These are phyloP conservation scores for Sideroxylon spinosum DNA, from an alignment of 179 eudicot species.

Conservation along the genomic window DNA sequence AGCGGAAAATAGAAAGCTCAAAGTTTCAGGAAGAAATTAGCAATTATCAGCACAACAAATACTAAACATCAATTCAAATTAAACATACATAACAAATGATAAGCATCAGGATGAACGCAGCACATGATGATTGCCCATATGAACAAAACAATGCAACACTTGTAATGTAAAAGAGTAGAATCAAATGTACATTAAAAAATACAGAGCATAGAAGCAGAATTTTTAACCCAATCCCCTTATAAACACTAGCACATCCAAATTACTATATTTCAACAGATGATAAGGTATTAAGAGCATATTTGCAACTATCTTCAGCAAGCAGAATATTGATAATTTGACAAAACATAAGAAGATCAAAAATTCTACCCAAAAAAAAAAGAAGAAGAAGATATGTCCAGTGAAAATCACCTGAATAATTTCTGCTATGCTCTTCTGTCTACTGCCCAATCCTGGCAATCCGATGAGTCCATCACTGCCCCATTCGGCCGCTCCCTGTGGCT, in stretches of 20 bases:
- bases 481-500: constrained; percentile 38
- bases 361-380: not conserved
- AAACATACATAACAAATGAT: not conserved
- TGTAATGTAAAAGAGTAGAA: not conserved
- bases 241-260: not conserved
- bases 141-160: constrained; percentile 3
- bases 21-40: constrained; percentile 4
- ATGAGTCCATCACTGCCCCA: constrained; percentile 83
- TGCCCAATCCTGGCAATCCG: constrained; percentile 69
- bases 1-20: not conserved
- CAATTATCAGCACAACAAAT: not conserved
- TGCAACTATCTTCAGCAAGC: not conserved
- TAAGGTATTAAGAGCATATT: not conserved
- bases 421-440: constrained; percentile 66
- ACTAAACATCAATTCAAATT: not conserved
- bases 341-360: not conserved
- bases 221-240: not conserved
- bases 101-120: not conserved
- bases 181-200: not conserved
- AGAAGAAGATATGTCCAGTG: not conserved
- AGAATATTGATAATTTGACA: not conserved
- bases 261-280: constrained; percentile 13
- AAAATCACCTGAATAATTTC: constrained; percentile 68
- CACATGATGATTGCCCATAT: not conserved
- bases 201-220: not conserved